A percentile compares a stretch with the other conserved stretches of the same genome.
phyloP scores from a whole-genome alignment of 306 rosid species.

The Chamaecrista fasciculata region DNA sequence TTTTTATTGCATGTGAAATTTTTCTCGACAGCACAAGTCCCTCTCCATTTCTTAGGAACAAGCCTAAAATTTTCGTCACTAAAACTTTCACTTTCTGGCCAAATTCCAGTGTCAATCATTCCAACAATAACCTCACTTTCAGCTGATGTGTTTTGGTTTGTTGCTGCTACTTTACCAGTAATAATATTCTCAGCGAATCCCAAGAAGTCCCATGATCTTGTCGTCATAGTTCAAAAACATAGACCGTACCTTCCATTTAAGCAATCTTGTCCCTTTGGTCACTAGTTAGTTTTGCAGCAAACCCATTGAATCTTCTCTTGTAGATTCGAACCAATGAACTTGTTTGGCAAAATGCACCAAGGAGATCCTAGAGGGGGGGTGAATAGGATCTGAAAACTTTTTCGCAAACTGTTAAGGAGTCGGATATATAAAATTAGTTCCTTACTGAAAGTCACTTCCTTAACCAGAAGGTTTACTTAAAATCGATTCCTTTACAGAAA shows the following conservation, averaged over 20 bases:
- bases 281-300: neutral
- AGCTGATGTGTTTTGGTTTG: neutral
- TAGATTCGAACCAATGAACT: neutral
- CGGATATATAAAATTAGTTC: too few species aligned
- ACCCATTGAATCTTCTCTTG: neutral
- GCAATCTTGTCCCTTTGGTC: neutral
- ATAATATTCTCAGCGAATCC: neutral
- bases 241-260: neutral
- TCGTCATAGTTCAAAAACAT: neutral
- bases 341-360: too few species aligned
- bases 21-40: neutral
- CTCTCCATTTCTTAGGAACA: neutral
- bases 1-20: neutral
- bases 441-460: too few species aligned
- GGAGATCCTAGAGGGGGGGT: too few species aligned
- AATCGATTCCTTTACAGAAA: too few species aligned
- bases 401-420: too few species aligned
- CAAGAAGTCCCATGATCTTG: conserved; percentile 9
- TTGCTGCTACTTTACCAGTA: too few species aligned
- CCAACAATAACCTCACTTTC: neutral
- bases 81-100: neutral
- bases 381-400: too few species aligned
- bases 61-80: neutral
- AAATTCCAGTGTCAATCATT: neutral
- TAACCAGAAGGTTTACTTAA: too few species aligned